These are phyloP conservation scores for Mucor indicus DNA, from an alignment of 371 early-diverging fungal species.

Conservation along the genomic window DNA sequence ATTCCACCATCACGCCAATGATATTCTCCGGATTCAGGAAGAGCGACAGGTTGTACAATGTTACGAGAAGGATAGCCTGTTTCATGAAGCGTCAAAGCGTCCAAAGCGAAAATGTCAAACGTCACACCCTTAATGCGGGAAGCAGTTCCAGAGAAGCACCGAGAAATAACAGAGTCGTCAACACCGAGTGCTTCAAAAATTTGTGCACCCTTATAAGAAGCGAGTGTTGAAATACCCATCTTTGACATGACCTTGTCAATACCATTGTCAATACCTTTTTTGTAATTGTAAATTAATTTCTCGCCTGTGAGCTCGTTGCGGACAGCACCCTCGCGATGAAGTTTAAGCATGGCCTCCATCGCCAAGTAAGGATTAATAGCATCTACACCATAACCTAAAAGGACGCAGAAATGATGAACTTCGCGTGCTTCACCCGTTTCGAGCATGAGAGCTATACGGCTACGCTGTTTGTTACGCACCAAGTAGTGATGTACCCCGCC, in stretches of 20 bases:
- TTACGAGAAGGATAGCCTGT: slow-evolving; percentile 75
- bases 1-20: slow-evolving; percentile 95
- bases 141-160: slow-evolving; percentile 93
- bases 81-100: slow-evolving; percentile 86
- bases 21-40: slow-evolving; percentile 93
- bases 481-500: slow-evolving; percentile 95
- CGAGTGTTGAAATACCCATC: slow-evolving; percentile 98
- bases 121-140: slow-evolving; percentile 93
- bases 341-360: slow-evolving; percentile 83
- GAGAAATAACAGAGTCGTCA: slow-evolving; percentile 80
- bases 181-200: slow-evolving; percentile 96
- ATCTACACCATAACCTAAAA: slow-evolving; percentile 97
- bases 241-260: slow-evolving; percentile 97
- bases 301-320: slow-evolving; percentile 46
- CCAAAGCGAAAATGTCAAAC: slow-evolving; percentile 87
- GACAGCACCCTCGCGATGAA: slow-evolving; percentile 80
- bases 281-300: slow-evolving; percentile 73
- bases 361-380: slow-evolving; percentile 94
- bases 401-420: slow-evolving; percentile 94
- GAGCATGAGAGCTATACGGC: slow-evolving; percentile 82
- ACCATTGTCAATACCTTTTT: slow-evolving; percentile 86
- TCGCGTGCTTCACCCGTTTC: slow-evolving; percentile 96
- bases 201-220: slow-evolving; percentile 97
- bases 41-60: slow-evolving; percentile 53
- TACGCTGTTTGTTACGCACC: slow-evolving; percentile 83